Conservation (phyloP, 2,329 filamentous ascomycete species). For the Domatiomyces globalis region DNA sequence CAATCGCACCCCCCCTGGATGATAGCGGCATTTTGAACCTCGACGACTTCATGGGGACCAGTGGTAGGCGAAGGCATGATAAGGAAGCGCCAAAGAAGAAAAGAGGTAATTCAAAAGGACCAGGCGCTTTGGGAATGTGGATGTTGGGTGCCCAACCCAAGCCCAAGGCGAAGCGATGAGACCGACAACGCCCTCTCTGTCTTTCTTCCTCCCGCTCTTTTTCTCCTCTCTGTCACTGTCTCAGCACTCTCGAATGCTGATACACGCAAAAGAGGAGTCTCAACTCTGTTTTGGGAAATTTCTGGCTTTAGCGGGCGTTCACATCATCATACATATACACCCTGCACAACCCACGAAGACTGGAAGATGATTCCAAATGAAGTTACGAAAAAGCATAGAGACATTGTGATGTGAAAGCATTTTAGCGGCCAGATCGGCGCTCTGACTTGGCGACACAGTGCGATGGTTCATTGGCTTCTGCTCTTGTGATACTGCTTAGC, state of each 20-base stretch:
- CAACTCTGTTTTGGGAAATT: neutral
- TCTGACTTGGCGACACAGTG: no score
- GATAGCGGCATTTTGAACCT: constrained; percentile 8
- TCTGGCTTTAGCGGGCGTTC: constrained; percentile 11
- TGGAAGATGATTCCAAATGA: neutral
- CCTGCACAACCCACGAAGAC: neutral
- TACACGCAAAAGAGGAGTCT: neutral
- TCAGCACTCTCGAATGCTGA: neutral
- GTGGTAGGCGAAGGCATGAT: constrained; percentile 5
- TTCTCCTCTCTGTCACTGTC: neutral
- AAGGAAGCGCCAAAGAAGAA: constrained; percentile 5
- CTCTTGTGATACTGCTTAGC: no score
- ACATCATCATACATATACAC: neutral
- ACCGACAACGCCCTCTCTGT: neutral
- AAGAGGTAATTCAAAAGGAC: constrained; percentile 7
- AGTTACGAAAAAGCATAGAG: neutral
- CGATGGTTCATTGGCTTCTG: no score
- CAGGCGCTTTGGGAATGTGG: constrained; percentile 29
- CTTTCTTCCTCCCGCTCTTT: neutral
- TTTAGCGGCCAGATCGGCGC: neutral
- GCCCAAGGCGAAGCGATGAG: neutral
- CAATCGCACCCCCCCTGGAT: constrained; percentile 7
- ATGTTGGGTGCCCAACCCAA: constrained; percentile 26
- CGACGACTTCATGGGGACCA: constrained; percentile 12
- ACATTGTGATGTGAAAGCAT: neutral